Base-by-base conservation (phyloP, 164 flowering plant genomes). In the Dillenia suffruticosa region DNA sequence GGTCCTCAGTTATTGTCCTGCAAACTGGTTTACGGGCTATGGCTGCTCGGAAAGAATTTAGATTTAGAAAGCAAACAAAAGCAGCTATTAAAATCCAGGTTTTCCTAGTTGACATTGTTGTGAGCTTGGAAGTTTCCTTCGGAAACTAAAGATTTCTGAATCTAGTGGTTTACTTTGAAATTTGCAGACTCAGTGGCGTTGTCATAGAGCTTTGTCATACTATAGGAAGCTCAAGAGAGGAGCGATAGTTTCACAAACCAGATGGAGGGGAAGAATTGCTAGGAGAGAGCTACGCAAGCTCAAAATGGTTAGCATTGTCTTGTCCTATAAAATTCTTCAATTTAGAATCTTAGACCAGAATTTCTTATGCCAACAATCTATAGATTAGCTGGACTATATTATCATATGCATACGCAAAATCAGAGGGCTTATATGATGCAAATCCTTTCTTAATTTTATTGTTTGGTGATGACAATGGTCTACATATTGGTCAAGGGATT, bases 251-350 rank as follows among this genome's bases (percentile, higher is more conserved):
- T 52, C 88, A 49, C 95, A 88, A 63, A 76, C 84, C 74, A 74
- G 81, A 77, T 82, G 89, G 89, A 81, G 92, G 57, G 88, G 89
- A 44, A 73, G 72, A 78, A 16, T 76, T 64, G 93, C 80, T 2
- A 76, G 71, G 70, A 78, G 51, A 63, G 90, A 83, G 60, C 80
- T 87, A 49, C 67, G 87, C 57, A 80, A 73, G 79, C 87, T 87
- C 55, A 87, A 85, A 74, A 80, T 81, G 90, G 93, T 87, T 12
- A 52, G 76, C 54, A 51, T 9, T 51, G 13, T 51, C 54, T 51
- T 51, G 54, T 51, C 7, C 40, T 32, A 15, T 14, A 14, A 19
- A 51, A n/a, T 12, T 14, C n/a, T 9, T 15, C 54, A 32, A 32
- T 32, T 32, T 32, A 32, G 40, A 32, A 32, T 32, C 40, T 32